Conservation (phyloP, 352 stramenopile genomes). For the Pythium aphanidermatum region DNA sequence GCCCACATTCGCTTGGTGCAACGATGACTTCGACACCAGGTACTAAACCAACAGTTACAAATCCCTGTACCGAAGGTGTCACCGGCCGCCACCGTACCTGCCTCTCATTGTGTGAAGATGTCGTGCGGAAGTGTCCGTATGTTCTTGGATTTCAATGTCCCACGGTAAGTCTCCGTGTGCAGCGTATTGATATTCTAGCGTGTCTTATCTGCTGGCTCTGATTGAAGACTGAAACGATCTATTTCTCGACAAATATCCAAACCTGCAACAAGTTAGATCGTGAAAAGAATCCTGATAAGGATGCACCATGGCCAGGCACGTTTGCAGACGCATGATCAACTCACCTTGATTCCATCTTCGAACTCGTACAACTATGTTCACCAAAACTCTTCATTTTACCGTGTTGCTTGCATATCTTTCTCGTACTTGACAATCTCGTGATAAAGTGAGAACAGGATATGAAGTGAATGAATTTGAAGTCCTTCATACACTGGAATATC, state of each 20-base stretch:
- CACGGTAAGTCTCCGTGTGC: conserved; percentile 42
- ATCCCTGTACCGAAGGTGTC: conserved; percentile 32
- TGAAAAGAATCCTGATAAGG: conserved; percentile 54
- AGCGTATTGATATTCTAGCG: too few relatives aligned
- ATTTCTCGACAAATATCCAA: conserved; percentile 63
- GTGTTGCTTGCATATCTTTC: conserved; percentile 22
- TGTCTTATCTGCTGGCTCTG: too few relatives aligned
- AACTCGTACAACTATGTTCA: too few relatives aligned
- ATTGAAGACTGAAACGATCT: conserved; percentile 56
- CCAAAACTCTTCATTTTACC: neutral
- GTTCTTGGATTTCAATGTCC: conserved; percentile 83
- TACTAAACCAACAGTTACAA: conserved; percentile 3
- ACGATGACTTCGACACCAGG: conserved; percentile 1
- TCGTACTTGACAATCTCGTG: conserved; percentile 64
- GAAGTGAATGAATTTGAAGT: conserved; percentile 83
- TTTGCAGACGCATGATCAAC: conserved; percentile 64
- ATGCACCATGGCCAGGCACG: conserved; percentile 62
- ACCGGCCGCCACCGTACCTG: conserved; percentile 55
- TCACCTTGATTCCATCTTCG: too few relatives aligned
- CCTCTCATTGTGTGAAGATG: conserved; percentile 79
- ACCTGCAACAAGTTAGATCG: conserved; percentile 78
- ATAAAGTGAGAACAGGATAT: conserved; percentile 91
- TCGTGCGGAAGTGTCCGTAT: conserved; percentile 80
- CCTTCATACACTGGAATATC: conserved; percentile 89
- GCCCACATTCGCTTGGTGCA: conserved; percentile 18